Conservation (phyloP, 352 stramenopile species). For the Globisporangium apiculatum region DNA sequence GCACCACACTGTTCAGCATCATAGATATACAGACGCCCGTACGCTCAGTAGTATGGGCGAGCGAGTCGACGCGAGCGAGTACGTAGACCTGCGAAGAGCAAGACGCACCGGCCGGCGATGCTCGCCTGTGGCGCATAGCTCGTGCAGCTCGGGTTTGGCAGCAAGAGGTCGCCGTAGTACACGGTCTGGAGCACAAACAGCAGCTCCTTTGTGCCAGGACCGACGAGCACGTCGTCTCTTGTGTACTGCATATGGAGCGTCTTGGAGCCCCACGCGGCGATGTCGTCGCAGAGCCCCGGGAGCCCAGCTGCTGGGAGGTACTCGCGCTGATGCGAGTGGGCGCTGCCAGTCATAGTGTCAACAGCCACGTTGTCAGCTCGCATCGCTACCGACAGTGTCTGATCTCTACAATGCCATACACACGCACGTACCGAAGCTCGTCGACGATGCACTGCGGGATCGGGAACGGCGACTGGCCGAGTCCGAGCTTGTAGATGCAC, state of each 20-base stretch:
- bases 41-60: too few species aligned
- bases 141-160: conserved; percentile 82
- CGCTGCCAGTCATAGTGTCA: conserved; percentile 19
- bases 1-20: conserved; percentile 2
- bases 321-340: conserved; percentile 75
- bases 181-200: conserved; percentile 86
- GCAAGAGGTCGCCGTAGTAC: conserved; percentile 80
- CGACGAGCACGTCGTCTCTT: conserved; percentile 75
- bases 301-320: conserved; percentile 79
- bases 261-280: conserved; percentile 60
- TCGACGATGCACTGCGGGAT: conserved; percentile 85
- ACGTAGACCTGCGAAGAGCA: neutral
- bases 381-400: neutral
- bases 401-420: neutral
- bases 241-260: conserved; percentile 56
- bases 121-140: conserved; percentile 82
- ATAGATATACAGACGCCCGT: conserved; percentile 2
- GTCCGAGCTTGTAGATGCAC: conserved; percentile 77
- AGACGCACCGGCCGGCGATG: conserved; percentile 68
- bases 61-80: too few species aligned
- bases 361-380: too few species aligned
- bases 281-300: conserved; percentile 66
- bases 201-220: conserved; percentile 85
- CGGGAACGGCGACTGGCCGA: conserved; percentile 84
- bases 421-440: conserved; percentile 53